Base-by-base conservation (phyloP, 83 land plant species). In the Picea mariana region DNA sequence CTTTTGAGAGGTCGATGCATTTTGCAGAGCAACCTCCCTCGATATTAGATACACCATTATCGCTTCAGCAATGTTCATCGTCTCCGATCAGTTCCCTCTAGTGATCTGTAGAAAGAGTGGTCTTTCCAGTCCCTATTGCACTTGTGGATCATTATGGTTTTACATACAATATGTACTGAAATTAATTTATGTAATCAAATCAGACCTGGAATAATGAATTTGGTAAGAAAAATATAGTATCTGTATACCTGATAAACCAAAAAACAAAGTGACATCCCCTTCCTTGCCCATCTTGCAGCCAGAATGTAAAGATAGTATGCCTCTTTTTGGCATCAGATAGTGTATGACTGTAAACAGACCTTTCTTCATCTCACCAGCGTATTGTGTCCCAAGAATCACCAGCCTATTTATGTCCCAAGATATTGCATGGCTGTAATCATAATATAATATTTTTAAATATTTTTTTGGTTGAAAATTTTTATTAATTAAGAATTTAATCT, bases 11-110 rank as follows among this genome's bases (percentile, higher is more conserved):
- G 2, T 34, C 34, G 65, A 92, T 90, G 85, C 96, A 94, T 80
- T 94, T 94, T 61, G 96, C 96, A 78, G 92, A 94, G 79, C 96
- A 94, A n/a, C 96, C 96, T 3, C 96, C 96, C 75, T 94, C 96
- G 15, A 94, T 77, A 11, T 86, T 34, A 34, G 34, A 34, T 34
- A 34, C 34, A 34, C 34, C 34, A 34, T 34, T 34, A 34, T 34
- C 34, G 34, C 34, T 34, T 3, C 34, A 34, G 34, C 34, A 34
- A 34, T 34, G 34, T 3, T 34, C 34, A 34, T 34, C 34, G 34
- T 34, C 34, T 34, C 34, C 34, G 34, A 34, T 34, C 34, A 34
- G 34, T 34, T 34, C 85, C 85, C 96, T 62, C 27, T 90, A 90
- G 42, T 92, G 94, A 79, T 94, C 96, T 26, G 96, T 94, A 38